phyloP scores from a whole-genome alignment of 2,329 filamentous ascomycete species.

The Septoria petroselini region DNA sequence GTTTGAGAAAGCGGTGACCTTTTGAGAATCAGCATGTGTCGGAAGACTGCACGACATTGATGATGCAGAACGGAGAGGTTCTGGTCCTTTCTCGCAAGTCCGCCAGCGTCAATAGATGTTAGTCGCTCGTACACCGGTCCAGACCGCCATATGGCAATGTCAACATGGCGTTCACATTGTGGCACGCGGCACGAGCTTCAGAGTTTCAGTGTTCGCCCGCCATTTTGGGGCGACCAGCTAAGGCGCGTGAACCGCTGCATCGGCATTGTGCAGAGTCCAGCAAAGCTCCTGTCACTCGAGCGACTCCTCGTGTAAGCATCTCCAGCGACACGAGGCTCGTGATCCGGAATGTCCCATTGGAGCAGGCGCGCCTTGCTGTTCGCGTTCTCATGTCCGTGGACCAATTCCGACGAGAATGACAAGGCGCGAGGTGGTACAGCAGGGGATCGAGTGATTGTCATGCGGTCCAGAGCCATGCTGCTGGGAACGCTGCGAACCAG shows the following conservation, averaged over 20 bases:
- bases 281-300: not conserved
- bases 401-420: conserved; percentile 21
- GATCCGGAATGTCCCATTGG: not conserved
- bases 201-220: conserved; percentile 1
- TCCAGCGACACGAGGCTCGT: not conserved
- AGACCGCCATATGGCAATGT: conserved; percentile 7
- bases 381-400: conserved; percentile 24
- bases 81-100: too few species aligned
- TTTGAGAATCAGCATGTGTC: too few species aligned
- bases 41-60: not conserved
- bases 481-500: conserved; percentile 23
- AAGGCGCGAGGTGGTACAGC: conserved; percentile 25
- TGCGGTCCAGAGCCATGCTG: conserved; percentile 19
- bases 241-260: not conserved
- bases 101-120: too few species aligned
- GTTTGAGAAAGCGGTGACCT: conserved; percentile 7
- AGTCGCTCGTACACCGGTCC: not conserved
- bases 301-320: not conserved
- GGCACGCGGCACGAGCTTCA: conserved; percentile 10
- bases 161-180: conserved; percentile 4
- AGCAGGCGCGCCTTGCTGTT: conserved; percentile 18
- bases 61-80: too few species aligned
- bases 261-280: not conserved
- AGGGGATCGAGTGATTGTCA: conserved; percentile 13
- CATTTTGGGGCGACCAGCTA: not conserved